Conservation (phyloP, 305 asterid genomes). For the Withania somnifera region DNA sequence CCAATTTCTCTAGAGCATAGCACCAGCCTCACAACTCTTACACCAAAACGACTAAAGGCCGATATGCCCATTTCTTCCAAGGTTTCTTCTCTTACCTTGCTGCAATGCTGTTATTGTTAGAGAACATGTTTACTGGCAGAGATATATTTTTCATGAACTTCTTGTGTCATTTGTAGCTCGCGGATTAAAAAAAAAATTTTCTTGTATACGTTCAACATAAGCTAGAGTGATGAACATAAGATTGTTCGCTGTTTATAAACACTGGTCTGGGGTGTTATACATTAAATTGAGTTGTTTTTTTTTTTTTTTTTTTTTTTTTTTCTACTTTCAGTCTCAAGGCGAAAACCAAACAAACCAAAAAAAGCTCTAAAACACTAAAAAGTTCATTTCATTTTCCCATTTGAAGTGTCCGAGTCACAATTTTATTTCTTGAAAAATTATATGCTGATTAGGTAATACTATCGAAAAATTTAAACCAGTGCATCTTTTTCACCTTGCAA, state of each 20-base stretch:
- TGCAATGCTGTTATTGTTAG: neutral
- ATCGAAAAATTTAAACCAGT: neutral
- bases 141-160: neutral
- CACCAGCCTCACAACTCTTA: constrained; percentile 28
- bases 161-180: neutral
- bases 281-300: neutral
- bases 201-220: neutral
- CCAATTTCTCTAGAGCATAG: constrained; percentile 42
- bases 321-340: neutral
- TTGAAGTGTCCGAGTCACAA: neutral
- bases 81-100: constrained; percentile 20
- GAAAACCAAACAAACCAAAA: neutral
- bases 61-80: constrained; percentile 46
- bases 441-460: neutral
- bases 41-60: constrained; percentile 52
- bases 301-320: too few relatives aligned
- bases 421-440: neutral
- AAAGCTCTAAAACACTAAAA: neutral
- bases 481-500: neutral
- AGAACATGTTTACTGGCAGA: neutral
- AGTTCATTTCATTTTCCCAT: neutral
- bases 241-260: neutral
- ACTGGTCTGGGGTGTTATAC: neutral
- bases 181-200: neutral
- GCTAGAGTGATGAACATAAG: neutral